phyloP scores from a whole-genome alignment of 306 rosid species.

The Alnus rubra region DNA sequence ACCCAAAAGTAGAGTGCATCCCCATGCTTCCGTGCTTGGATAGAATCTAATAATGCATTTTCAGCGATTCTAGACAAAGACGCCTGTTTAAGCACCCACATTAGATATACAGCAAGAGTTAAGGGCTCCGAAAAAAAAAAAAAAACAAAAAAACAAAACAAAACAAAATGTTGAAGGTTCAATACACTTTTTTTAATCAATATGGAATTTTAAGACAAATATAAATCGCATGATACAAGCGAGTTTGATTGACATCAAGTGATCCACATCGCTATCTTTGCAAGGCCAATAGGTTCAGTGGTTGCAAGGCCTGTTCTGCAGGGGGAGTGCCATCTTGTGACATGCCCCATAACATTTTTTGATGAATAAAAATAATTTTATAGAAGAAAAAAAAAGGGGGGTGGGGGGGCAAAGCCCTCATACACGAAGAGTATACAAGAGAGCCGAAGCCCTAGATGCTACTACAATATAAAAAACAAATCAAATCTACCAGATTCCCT shows the following conservation, averaged over 20 bases:
- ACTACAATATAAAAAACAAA: no score
- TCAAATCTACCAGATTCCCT: no score
- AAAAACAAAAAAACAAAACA: background rate
- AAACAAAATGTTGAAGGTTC: background rate
- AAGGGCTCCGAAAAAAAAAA: background rate
- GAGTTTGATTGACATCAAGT: background rate
- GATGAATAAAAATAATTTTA: no score
- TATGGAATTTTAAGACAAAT: background rate
- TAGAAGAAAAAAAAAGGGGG: no score
- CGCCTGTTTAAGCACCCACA: slow-evolving; percentile 56
- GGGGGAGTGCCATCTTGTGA: background rate
- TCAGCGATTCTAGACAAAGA: slow-evolving; percentile 76
- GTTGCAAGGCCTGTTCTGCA: background rate
- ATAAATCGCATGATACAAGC: background rate
- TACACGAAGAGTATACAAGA: no score
- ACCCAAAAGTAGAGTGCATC: slow-evolving; percentile 96
- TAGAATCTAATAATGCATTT: slow-evolving; percentile 66
- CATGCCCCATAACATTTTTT: background rate
- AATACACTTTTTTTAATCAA: background rate
- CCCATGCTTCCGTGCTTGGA: slow-evolving; percentile 68
- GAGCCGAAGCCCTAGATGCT: no score
- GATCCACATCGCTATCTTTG: background rate
- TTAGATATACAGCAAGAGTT: slow-evolving; percentile 20
- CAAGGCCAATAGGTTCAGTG: background rate
- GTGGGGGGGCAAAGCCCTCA: no score